These are phyloP conservation scores for Debaryomyces tyrocola DNA, from an alignment of 805 yeast species.

Conservation along the genomic window DNA sequence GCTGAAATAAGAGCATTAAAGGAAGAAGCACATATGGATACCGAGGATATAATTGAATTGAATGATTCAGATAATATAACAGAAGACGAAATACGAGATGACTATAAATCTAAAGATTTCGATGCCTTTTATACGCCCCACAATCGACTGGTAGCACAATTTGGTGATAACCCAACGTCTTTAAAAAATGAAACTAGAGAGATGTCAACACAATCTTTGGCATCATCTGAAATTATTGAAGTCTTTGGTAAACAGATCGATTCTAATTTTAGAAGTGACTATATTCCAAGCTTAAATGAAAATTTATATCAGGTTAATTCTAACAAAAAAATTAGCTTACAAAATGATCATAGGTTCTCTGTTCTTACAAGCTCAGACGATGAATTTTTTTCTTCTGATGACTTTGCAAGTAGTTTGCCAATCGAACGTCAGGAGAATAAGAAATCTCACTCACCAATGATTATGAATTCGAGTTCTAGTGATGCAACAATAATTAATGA, in stretches of 20 bases:
- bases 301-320: not conserved
- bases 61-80: not conserved
- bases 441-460: slow-evolving; percentile 1
- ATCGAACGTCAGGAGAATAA: not conserved
- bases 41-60: slow-evolving; percentile 6
- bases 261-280: slow-evolving; percentile 8
- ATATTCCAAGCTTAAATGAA: not conserved
- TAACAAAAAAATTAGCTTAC: not conserved
- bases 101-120: not conserved
- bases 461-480: slow-evolving; percentile 14
- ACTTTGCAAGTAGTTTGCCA: slow-evolving; percentile 11
- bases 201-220: slow-evolving; percentile 22
- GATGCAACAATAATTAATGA: slow-evolving; percentile 22
- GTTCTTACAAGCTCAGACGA: slow-evolving; percentile 26
- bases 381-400: slow-evolving; percentile 34
- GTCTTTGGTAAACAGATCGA: slow-evolving; percentile 31
- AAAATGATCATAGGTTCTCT: not conserved
- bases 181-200: slow-evolving; percentile 8
- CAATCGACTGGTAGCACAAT: not conserved
- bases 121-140: not conserved
- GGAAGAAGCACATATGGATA: slow-evolving; percentile 15
- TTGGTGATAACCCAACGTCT: not conserved
- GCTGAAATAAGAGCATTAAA: slow-evolving; percentile 22
- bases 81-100: not conserved
- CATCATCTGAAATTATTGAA: slow-evolving; percentile 25